Base-by-base conservation (phyloP, 176 grass and related monocot species). In the Zizania latifolia region DNA sequence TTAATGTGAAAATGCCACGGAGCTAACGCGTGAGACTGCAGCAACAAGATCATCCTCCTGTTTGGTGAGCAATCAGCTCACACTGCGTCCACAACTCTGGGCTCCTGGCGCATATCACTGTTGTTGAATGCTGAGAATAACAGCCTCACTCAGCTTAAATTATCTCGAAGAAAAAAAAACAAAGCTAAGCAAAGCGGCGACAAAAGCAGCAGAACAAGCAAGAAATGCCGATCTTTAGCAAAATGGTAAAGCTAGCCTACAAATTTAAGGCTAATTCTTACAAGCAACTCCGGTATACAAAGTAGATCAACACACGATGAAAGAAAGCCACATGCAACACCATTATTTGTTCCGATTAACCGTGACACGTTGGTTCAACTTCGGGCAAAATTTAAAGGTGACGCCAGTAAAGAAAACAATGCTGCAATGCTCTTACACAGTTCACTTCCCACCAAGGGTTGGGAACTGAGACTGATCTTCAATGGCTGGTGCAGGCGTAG, bases 391-490 rank as follows among this genome's bases (percentile, higher is more conserved):
- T 74, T 89, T 80, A 84, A 81, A 81, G 46, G 32, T 61, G 19
- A 75, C 72, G 70, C 68, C 65, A 77, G 72, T 44, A 58, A 50
- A 28, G n/a, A n/a, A n/a, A 55, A 46, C 44, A 75, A 78, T 9
- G 26, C 33, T 9, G 16, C 40, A 71, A 64, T 39, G 40, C 27
- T 85, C n/a, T 22, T 46, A 23, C 19, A 19, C 23, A n/a, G 50
- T 81, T 88, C 80, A 92, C 71, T 86, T 97, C 66, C 90, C 87
- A 64, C 88, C 88, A 15, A 97, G 93, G 36, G 70, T 89, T 43
- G 93, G 93, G 72, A 97, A 97, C n/a, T 93, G 88, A 0, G 61
- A 53, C 57, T 83, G 88, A 72, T 97, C 93, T 82, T 85, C 77
- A 24, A 93, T 97, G 24, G 82, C 65, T 11, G 93, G 93, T 2